phyloP scores from a whole-genome alignment of 2,329 filamentous ascomycete genomes.

The Emydomyces testavorans region DNA sequence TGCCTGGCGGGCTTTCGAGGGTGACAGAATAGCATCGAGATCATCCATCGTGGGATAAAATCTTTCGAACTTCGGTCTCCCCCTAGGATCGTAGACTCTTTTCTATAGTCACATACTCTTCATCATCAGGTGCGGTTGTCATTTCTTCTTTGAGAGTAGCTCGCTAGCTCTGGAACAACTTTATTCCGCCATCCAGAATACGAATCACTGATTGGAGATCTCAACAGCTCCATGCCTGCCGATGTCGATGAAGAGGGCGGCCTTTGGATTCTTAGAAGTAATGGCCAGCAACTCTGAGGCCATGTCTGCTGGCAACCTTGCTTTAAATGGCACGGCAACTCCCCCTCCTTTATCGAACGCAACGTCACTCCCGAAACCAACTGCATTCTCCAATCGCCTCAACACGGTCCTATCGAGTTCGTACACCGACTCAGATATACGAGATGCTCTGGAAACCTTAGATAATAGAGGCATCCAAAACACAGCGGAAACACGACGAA shows the following conservation, averaged over 20 bases:
- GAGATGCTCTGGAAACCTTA: slow-evolving; percentile 67
- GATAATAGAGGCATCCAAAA: slow-evolving; percentile 63
- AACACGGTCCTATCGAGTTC: slow-evolving; percentile 79
- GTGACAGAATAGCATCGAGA: slow-evolving; percentile 41
- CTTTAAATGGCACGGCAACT: slow-evolving; percentile 7
- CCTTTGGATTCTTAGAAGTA: neutral
- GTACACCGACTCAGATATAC: slow-evolving; percentile 83
- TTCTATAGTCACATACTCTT: too few relatives aligned
- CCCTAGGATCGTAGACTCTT: neutral
- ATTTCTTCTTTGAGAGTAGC: too few relatives aligned
- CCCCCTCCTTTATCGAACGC: slow-evolving; percentile 7
- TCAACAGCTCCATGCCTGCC: too few relatives aligned
- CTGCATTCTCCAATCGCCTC: slow-evolving; percentile 68
- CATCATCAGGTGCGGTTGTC: too few relatives aligned
- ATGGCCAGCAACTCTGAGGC: neutral
- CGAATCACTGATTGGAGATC: too few relatives aligned
- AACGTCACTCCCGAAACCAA: slow-evolving; percentile 29
- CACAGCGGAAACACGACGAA: slow-evolving; percentile 63
- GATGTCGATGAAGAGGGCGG: too few relatives aligned
- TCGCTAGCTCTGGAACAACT: neutral
- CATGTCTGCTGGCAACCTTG: slow-evolving; percentile 7
- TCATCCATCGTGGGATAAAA: slow-evolving; percentile 1
- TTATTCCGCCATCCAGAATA: slow-evolving; percentile 2
- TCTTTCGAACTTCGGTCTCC: too few relatives aligned
- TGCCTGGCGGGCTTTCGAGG: slow-evolving; percentile 58